Conservation (phyloP, 352 stramenopile genomes). For the Phytophthora pini region DNA sequence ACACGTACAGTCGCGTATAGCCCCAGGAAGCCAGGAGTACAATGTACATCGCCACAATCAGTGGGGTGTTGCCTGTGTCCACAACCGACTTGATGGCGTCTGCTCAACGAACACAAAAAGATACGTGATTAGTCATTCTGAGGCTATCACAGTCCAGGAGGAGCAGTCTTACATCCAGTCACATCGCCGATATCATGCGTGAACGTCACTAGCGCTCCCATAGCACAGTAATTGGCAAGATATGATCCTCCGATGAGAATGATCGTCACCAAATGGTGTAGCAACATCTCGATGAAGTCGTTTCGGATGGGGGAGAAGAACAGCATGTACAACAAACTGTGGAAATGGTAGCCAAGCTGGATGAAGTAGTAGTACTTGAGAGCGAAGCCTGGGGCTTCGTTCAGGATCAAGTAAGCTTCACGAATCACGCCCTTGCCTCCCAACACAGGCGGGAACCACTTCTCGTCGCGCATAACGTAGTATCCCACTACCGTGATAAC, state of each 20-base stretch:
- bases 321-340: constrained; percentile 64
- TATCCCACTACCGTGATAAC: constrained; percentile 44
- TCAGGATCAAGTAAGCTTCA: constrained; percentile 37
- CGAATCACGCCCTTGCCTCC: constrained; percentile 45
- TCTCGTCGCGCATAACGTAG: constrained; percentile 54
- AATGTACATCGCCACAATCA: constrained; percentile 46
- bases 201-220: constrained; percentile 55
- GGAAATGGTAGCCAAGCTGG: constrained; percentile 64
- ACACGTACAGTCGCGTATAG: constrained; percentile 55
- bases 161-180: constrained; percentile 47
- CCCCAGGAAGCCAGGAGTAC: constrained; percentile 47
- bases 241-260: constrained; percentile 66
- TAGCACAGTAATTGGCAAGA: constrained; percentile 57
- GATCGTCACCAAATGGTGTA: constrained; percentile 67
- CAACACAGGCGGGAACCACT: constrained; percentile 54
- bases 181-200: constrained; percentile 66
- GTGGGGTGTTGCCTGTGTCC: constrained; percentile 37
- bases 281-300: constrained; percentile 67
- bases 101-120: constrained; percentile 7
- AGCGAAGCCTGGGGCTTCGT: constrained; percentile 35
- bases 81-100: constrained; percentile 50
- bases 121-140: constrained; percentile 3
- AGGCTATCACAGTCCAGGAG: not conserved
- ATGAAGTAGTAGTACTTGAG: constrained; percentile 62
- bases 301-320: constrained; percentile 63